Conservation (phyloP, 1,139 yeast genomes). For the Scheffersomyces segobiensis region DNA sequence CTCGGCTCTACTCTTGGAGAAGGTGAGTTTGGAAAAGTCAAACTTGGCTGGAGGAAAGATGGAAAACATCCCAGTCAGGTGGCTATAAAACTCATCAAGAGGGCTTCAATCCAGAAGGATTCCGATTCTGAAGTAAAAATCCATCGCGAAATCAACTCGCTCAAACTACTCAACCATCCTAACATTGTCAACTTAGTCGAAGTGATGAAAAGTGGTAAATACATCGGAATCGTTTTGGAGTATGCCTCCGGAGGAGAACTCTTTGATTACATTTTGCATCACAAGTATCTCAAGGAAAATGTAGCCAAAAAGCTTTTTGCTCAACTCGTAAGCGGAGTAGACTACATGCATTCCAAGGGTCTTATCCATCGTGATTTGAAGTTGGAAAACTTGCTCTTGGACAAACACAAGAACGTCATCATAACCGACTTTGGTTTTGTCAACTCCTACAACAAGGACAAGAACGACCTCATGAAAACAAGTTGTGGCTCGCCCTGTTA, state of each 20-base stretch:
- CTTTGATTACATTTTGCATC: constrained; percentile 86
- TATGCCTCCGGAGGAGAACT: constrained; percentile 98
- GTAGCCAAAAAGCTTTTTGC: constrained; percentile 88
- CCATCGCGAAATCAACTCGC: constrained; percentile 88
- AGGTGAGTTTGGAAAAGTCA: constrained; percentile 97
- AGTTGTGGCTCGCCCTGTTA: constrained; percentile 98
- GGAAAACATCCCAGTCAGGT: constrained; percentile 80
- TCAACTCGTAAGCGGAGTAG: constrained; percentile 90
- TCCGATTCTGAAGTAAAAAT: constrained; percentile 86
- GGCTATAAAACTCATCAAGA: constrained; percentile 86
- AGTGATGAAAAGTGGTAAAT: constrained; percentile 90
- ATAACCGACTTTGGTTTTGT: constrained; percentile 91
- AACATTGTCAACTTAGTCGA: constrained; percentile 90
- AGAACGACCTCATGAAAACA: constrained; percentile 84
- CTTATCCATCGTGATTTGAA: constrained; percentile 81
- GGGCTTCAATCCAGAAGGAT: constrained; percentile 82
- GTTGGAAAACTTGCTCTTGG: constrained; percentile 69
- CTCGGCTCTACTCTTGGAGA: constrained; percentile 95
- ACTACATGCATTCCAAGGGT: constrained; percentile 83
- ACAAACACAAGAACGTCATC: constrained; percentile 76
- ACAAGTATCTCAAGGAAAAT: constrained; percentile 81
- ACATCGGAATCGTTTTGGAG: constrained; percentile 93
- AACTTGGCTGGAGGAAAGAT: constrained; percentile 93
- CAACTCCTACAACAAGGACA: constrained; percentile 69
- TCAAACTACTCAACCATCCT: constrained; percentile 85